Conservation (phyloP, 116 monocot genomes). For the Posidonia oceanica region DNA sequence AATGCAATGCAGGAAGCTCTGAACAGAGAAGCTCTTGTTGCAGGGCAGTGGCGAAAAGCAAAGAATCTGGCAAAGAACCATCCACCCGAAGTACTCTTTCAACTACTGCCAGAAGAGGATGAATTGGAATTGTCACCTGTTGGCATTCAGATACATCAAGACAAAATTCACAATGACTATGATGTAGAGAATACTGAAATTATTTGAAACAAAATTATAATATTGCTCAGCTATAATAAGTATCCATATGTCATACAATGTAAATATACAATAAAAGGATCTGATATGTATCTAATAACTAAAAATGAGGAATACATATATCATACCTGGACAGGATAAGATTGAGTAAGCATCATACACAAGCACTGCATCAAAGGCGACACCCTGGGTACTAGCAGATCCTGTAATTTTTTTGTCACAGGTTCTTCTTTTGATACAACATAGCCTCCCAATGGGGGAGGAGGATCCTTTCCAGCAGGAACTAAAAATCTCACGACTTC, state of each 20-base stretch:
- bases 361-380: constrained; percentile 61
- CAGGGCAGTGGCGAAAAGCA: constrained; percentile 49
- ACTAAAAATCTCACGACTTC: constrained; percentile 52
- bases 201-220: no score
- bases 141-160: not conserved
- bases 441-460: constrained; percentile 47
- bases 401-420: constrained; percentile 27
- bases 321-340: constrained; percentile 54
- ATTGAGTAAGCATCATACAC: constrained; percentile 48
- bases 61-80: constrained; percentile 51
- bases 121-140: constrained; percentile 58
- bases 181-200: no score
- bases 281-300: not conserved
- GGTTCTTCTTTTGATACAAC: constrained; percentile 13
- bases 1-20: constrained; percentile 70
- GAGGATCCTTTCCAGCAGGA: constrained; percentile 57
- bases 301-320: not conserved
- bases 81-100: constrained; percentile 59
- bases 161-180: not conserved
- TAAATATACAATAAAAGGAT: not conserved
- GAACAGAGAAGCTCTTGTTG: constrained; percentile 89
- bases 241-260: no score
- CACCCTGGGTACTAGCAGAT: constrained; percentile 34
- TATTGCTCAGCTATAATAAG: no score
- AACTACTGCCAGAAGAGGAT: constrained; percentile 39